A percentile compares a stretch with the other conserved stretches of the same genome.
Evolutionary conservation across 192 early-diverging fungal species (phyloP).

Genomic region (Geranomyces variabilis): DNA sequence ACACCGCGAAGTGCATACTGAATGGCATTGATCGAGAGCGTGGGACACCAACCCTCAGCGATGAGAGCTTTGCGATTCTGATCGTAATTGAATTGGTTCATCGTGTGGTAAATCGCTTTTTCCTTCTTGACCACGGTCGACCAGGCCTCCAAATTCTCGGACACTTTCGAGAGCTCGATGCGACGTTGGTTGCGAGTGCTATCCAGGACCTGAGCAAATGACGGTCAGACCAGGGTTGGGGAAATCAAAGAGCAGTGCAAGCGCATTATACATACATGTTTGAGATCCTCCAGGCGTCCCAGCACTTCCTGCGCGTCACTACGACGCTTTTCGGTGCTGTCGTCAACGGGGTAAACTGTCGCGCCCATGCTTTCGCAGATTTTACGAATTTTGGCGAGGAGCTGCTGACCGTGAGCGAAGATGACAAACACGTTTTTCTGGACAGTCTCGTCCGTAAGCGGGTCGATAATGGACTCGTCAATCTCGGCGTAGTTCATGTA

Average conservation of each 20-base stretch:
- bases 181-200: conserved; percentile 84
- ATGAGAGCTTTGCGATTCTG: conserved; percentile 89
- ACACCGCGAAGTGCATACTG: conserved; percentile 84
- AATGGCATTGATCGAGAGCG: conserved; percentile 78
- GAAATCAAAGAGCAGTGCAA: not conserved
- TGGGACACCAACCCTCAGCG: conserved; percentile 98
- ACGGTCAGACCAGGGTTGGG: not conserved
- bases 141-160: conserved; percentile 89
- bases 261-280: conserved; percentile 34
- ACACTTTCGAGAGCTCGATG: conserved; percentile 80
- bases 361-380: conserved; percentile 95
- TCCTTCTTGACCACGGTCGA: conserved; percentile 91
- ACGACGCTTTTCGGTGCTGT: conserved; percentile 80
- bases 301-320: conserved; percentile 80
- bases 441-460: conserved; percentile 81
- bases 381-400: conserved; percentile 88
- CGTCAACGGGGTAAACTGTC: conserved; percentile 89
- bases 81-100: conserved; percentile 98
- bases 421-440: conserved; percentile 98
- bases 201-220: conserved; percentile 63
- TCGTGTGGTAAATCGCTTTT: conserved; percentile 94
- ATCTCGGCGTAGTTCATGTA: conserved; percentile 96
- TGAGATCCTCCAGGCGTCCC: conserved; percentile 86
- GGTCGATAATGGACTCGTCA: conserved; percentile 91
- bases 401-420: conserved; percentile 94